A percentile compares a stretch with the other conserved stretches of the same genome.
Conservation (phyloP, 164 flowering plant genomes). For the Pachysandra terminalis region DNA sequence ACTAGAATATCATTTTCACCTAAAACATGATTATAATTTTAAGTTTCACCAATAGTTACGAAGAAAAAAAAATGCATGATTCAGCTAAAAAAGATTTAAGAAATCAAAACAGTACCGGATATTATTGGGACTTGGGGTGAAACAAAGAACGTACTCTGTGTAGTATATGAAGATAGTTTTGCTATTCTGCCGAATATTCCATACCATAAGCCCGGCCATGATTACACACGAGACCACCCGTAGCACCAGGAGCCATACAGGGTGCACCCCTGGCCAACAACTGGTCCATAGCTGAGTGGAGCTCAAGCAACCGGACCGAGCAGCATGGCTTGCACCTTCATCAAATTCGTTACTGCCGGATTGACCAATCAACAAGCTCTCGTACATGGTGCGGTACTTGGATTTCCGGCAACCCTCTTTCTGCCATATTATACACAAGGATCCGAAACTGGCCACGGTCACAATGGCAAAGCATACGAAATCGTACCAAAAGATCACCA, state of each 20-base stretch:
- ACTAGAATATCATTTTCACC: no score
- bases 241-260: constrained; percentile 45
- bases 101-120: no score
- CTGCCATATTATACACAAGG: constrained; percentile 40
- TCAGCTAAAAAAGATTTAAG: no score
- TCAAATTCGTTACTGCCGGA: constrained; percentile 19
- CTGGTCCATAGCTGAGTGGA: constrained; percentile 49
- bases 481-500: constrained; percentile 53
- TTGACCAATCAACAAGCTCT: constrained; percentile 32
- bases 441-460: constrained; percentile 25
- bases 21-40: no score
- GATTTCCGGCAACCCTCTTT: constrained; percentile 24
- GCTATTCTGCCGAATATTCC: constrained; percentile 43
- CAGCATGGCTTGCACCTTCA: constrained; percentile 1
- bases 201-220: constrained; percentile 37
- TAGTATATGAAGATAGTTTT: constrained; percentile 51
- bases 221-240: constrained; percentile 29
- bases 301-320: constrained; percentile 26
- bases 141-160: constrained; percentile 61
- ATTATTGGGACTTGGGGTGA: neutral
- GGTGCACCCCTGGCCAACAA: constrained; percentile 66
- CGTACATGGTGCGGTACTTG: constrained; percentile 21
- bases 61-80: no score
- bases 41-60: no score
- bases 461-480: constrained; percentile 57